Base-by-base conservation (phyloP, 2,329 filamentous ascomycete species). In the Ophiostoma sp. region DNA sequence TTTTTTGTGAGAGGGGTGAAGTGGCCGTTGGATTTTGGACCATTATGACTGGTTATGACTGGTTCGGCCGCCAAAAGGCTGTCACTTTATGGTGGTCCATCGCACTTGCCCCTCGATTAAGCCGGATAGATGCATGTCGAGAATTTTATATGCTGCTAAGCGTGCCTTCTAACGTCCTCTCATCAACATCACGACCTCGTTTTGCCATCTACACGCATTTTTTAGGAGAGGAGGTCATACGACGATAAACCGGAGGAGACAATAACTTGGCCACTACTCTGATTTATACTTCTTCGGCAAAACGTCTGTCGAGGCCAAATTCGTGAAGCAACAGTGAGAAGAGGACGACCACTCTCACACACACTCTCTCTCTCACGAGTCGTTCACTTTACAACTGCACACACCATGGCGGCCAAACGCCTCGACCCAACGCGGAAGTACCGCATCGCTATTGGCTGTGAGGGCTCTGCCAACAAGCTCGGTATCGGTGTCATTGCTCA, bases 391-490 rank as follows among this genome's bases (percentile, higher is more conserved):
- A 36, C 66, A 22, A 17, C 39, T 5, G 3, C 7, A 11, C 19
- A 52, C 50, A 57, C 5, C 36, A 68, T 72, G 55, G 33, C 71
- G 64, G 12, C 52, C 9, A 17, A 63, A n/a, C 45, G 48, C 31
- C 64, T 76, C 33, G 76, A 77, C 59, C 76, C 76, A 0, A 33
- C 11, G 19, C 82, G 79, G 74, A 79, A 75, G 78, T 82, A 84
- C 73, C 86, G 86, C 79, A 85, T 89, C 76, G 86, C 88, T 77
- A 83, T 90, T 76, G 88, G 88, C 76, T 88, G 86, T 80, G 96
- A 99, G 86, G 95, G 96, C 82, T 97, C 94, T 73, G 96, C 96
- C 83, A 99, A 99, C 87, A 99, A 99, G 84, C 90, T 99, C 70
- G 96, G 95, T 77, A 92, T 98, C 74, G 96, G 96, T 79, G 86